A percentile compares a stretch with the other conserved stretches of the same genome.
Evolutionary conservation across 768 basidiomycete genomes (phyloP).

Genomic region (Cubamyces lactineus): DNA sequence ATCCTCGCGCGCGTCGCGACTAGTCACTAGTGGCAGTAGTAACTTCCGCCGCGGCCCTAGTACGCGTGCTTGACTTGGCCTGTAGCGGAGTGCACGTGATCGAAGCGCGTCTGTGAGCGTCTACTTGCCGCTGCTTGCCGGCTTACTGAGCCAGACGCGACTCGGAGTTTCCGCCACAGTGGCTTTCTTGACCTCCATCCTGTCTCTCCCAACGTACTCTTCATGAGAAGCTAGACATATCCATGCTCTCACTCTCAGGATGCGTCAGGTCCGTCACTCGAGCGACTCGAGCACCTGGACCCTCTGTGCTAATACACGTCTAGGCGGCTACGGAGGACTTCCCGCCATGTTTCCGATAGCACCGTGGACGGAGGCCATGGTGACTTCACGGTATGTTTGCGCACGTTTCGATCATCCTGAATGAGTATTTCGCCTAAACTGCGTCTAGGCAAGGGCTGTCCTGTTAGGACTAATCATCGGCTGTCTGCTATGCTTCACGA

Average conservation of each 20-base stretch:
- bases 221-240: background rate
- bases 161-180: background rate
- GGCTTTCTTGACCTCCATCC: background rate
- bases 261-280: slow-evolving; percentile 15
- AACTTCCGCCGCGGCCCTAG: too few relatives aligned
- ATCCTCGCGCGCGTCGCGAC: too few relatives aligned
- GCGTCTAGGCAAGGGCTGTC: slow-evolving; percentile 53
- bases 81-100: too few relatives aligned
- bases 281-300: too few relatives aligned
- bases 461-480: slow-evolving; percentile 81
- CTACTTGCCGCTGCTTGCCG: background rate
- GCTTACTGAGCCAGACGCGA: slow-evolving; percentile 10
- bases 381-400: slow-evolving; percentile 26
- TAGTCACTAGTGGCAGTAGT: too few relatives aligned
- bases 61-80: too few relatives aligned
- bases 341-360: slow-evolving; percentile 8
- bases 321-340: slow-evolving; percentile 18
- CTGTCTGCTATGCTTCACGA: slow-evolving; percentile 88
- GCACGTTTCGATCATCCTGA: too few relatives aligned
- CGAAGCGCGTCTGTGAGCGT: background rate
- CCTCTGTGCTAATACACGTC: background rate
- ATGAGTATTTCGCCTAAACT: too few relatives aligned
- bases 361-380: slow-evolving; percentile 21
- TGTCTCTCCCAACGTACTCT: background rate
- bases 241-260: slow-evolving; percentile 5